Percentiles rank a stretch among this genome's conserved stretches.
Evolutionary conservation across 495 filamentous ascomycete species (phyloP).

Genomic region (Glonium stellatum): DNA sequence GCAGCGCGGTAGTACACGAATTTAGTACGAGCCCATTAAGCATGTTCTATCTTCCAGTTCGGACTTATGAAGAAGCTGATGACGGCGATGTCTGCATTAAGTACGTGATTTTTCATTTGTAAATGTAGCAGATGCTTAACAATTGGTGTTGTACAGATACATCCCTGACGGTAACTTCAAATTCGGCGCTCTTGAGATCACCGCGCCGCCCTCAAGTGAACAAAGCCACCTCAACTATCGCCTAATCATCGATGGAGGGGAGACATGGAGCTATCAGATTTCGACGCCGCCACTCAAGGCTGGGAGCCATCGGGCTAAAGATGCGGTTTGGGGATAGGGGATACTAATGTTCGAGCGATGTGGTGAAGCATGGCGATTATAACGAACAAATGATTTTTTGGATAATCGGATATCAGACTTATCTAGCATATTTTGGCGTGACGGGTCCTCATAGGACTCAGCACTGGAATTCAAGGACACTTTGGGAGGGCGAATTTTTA

Average conservation of each 20-base stretch:
- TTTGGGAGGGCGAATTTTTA: too few species aligned
- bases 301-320: conserved; percentile 31
- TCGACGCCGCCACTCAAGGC: conserved; percentile 30
- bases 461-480: too few species aligned
- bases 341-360: not conserved
- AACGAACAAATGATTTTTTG: not conserved
- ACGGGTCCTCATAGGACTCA: too few species aligned
- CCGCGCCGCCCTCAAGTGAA: conserved; percentile 40
- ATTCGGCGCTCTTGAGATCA: conserved; percentile 82
- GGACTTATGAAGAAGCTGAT: conserved; percentile 73
- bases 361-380: not conserved
- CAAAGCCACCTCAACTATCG: conserved; percentile 64
- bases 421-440: too few species aligned
- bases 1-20: conserved; percentile 64
- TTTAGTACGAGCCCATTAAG: conserved; percentile 82
- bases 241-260: conserved; percentile 72
- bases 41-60: conserved; percentile 87
- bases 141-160: conserved; percentile 45
- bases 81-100: conserved; percentile 72
- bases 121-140: not conserved
- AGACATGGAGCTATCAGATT: conserved; percentile 57
- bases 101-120: conserved; percentile 35
- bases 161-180: conserved; percentile 83
- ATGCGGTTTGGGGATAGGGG: conserved; percentile 34
- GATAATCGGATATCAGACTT: too few species aligned